These are phyloP conservation scores for Cucumis sativus DNA, from an alignment of 306 rosid genomes.

Conservation along the genomic window DNA sequence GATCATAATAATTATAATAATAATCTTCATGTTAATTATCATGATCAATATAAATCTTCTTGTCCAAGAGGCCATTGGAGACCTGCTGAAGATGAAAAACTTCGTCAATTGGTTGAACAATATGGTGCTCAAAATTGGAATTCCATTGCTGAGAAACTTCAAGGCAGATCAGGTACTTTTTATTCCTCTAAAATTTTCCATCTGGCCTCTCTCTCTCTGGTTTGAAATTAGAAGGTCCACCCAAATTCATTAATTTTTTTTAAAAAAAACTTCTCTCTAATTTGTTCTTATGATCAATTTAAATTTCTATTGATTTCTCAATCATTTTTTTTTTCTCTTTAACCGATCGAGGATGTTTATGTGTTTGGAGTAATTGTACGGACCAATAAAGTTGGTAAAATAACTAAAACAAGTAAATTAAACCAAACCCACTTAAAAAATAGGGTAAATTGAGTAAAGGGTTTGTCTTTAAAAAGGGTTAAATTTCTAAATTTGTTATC, in stretches of 20 bases:
- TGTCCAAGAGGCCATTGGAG: slow-evolving; percentile 94
- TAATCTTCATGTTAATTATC: slow-evolving; percentile 11
- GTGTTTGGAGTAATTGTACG: background rate
- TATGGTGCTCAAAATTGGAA: slow-evolving; percentile 95
- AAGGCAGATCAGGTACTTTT: slow-evolving; percentile 80
- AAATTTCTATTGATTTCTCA: no score
- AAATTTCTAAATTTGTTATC: background rate
- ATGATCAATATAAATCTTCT: slow-evolving; percentile 30
- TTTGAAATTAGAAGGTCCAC: no score
- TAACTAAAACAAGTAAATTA: background rate
- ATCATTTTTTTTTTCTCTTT: background rate
- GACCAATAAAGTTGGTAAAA: background rate
- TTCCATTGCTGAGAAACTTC: slow-evolving; percentile 84
- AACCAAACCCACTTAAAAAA: background rate
- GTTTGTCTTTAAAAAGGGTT: background rate
- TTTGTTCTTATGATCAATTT: background rate
- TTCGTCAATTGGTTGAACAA: slow-evolving; percentile 65
- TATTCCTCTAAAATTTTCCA: no score
- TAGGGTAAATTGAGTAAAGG: background rate
- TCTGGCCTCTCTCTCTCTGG: no score
- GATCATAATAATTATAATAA: background rate
- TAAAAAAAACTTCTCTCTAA: background rate
- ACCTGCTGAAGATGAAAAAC: slow-evolving; percentile 80
- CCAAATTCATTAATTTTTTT: no score
- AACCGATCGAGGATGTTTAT: background rate